These are phyloP conservation scores for Rhizopogon vulgaris DNA, from an alignment of 768 basidiomycete species.

Conservation along the genomic window DNA sequence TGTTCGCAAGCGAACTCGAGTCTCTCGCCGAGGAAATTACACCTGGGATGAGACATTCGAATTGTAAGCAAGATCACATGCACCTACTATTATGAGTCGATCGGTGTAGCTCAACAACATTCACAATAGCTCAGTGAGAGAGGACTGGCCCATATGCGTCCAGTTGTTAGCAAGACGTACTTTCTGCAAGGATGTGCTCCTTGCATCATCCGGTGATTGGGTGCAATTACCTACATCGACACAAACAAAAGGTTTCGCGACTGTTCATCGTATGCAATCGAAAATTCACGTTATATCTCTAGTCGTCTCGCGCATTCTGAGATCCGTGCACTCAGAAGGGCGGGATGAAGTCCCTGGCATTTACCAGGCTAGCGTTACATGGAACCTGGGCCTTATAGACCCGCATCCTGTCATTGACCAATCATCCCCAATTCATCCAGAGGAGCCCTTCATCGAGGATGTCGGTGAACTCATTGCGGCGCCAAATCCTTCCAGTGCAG, in stretches of 20 bases:
- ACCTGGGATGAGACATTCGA: background rate
- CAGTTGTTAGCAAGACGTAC: background rate
- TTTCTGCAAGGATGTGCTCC: background rate
- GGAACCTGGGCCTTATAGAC: background rate
- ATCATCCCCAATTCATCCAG: background rate
- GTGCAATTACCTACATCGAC: background rate
- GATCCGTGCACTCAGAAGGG: background rate
- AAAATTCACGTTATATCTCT: background rate
- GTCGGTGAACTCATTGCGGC: background rate
- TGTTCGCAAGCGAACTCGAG: background rate
- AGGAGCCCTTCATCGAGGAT: background rate
- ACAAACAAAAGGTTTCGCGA: background rate
- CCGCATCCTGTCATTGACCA: background rate
- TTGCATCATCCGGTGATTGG: background rate
- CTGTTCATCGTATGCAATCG: too few species aligned
- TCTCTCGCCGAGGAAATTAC: background rate
- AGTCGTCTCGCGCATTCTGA: background rate
- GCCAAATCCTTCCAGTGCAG: background rate
- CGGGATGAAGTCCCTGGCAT: background rate
- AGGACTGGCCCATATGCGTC: background rate
- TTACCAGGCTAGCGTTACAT: conserved; percentile 1
- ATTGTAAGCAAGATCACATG: background rate
- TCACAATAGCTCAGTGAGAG: background rate
- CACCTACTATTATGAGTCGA: background rate
- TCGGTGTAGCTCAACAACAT: background rate